Evolutionary conservation across 139 green algal species (phyloP).

Genomic region (Chlamydomonas incerta): DNA sequence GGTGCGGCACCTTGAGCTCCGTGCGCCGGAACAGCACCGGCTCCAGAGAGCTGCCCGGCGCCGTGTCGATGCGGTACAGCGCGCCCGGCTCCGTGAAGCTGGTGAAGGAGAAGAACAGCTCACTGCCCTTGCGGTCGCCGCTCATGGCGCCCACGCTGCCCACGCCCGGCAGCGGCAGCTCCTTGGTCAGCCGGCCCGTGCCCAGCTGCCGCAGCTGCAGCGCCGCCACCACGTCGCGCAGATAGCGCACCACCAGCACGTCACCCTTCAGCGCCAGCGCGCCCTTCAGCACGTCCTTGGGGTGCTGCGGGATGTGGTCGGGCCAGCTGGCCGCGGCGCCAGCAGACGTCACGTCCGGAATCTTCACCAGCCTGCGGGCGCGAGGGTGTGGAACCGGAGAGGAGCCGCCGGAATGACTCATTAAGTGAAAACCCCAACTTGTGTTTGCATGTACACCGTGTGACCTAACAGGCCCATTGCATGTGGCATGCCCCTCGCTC

Average conservation of each 20-base stretch:
- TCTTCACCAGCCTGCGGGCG: slow-evolving; percentile 55
- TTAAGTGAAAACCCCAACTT: too few species aligned
- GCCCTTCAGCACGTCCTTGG: slow-evolving; percentile 73
- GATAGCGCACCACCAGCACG: slow-evolving; percentile 78
- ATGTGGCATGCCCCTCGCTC: too few species aligned
- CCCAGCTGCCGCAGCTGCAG: slow-evolving; percentile 76
- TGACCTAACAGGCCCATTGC: too few species aligned
- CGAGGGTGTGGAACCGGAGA: too few species aligned
- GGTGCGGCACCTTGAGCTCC: slow-evolving; percentile 69
- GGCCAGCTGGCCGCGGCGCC: slow-evolving; percentile 63
- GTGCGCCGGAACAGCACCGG: slow-evolving; percentile 79
- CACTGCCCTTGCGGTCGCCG: slow-evolving; percentile 67
- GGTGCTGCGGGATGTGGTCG: slow-evolving; percentile 84
- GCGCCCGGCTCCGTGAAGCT: slow-evolving; percentile 62
- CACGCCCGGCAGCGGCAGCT: slow-evolving; percentile 77
- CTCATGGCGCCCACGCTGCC: slow-evolving; percentile 68
- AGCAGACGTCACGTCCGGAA: slow-evolving; percentile 49
- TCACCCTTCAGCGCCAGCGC: slow-evolving; percentile 76
- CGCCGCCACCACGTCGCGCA: slow-evolving; percentile 65
- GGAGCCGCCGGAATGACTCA: too few species aligned
- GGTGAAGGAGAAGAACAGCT: slow-evolving; percentile 88
- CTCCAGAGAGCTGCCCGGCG: slow-evolving; percentile 23
- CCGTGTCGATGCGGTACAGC: slow-evolving; percentile 71
- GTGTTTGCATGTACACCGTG: too few species aligned
- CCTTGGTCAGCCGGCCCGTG: slow-evolving; percentile 50